Conservation (phyloP, 1,284 basidiomycete species). For the Omphalotus olearius region DNA sequence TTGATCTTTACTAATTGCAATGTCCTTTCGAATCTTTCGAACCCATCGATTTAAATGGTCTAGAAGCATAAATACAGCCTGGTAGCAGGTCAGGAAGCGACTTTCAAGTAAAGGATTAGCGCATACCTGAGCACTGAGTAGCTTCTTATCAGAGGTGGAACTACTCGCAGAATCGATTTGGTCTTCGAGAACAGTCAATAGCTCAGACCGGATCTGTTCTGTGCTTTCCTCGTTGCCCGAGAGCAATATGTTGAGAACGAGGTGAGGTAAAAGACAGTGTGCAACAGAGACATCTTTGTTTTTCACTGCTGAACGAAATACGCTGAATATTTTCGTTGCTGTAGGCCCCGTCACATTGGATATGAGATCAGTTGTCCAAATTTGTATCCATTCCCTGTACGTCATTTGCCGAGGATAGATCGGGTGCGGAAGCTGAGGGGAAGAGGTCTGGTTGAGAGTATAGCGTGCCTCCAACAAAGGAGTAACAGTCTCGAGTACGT, state of each 20-base stretch:
- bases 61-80: conserved; percentile 93
- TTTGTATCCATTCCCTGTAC: conserved; percentile 95
- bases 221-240: conserved; percentile 66
- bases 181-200: conserved; percentile 82
- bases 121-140: conserved; percentile 85
- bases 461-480: conserved; percentile 84
- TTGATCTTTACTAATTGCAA: conserved; percentile 45
- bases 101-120: not conserved
- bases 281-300: conserved; percentile 92
- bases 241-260: conserved; percentile 85
- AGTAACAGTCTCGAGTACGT: conserved; percentile 84
- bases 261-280: conserved; percentile 87
- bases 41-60: conserved; percentile 96
- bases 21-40: conserved; percentile 59
- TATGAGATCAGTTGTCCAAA: conserved; percentile 88
- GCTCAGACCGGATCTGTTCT: conserved; percentile 70
- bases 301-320: conserved; percentile 77
- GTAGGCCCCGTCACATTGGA: conserved; percentile 51
- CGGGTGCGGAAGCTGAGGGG: conserved; percentile 49
- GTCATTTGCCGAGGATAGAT: conserved; percentile 77
- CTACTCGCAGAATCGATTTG: conserved; percentile 66
- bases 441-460: conserved; percentile 37
- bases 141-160: conserved; percentile 71
- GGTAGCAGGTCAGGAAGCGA: not conserved
- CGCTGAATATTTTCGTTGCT: conserved; percentile 71